Evolutionary conservation across 371 early-diverging fungal genomes (phyloP).

Genomic region (Mucor plumbeus): DNA sequence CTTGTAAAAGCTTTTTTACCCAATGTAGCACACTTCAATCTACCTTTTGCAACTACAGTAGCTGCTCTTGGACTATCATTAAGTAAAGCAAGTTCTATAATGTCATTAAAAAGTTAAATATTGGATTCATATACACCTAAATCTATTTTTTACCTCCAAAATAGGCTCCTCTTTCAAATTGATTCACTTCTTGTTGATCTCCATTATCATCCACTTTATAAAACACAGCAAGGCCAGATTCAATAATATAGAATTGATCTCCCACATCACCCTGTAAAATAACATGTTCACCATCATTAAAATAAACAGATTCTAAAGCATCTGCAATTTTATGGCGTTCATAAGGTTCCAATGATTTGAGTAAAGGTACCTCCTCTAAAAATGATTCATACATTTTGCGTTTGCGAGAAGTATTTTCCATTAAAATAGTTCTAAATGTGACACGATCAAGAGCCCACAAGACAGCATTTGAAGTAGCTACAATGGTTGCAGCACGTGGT

Average conservation of each 20-base stretch:
- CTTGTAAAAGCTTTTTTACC: constrained; percentile 91
- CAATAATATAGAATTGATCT: constrained; percentile 76
- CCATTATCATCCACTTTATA: constrained; percentile 62
- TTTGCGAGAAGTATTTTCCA: constrained; percentile 76
- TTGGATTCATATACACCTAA: background rate
- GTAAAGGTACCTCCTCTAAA: constrained; percentile 71
- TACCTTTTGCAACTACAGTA: constrained; percentile 82
- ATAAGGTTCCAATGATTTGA: constrained; percentile 68
- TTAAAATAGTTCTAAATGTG: constrained; percentile 79
- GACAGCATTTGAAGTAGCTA: constrained; percentile 64
- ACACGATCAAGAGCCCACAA: constrained; percentile 87
- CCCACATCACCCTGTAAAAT: constrained; percentile 75
- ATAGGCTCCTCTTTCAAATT: constrained; percentile 87
- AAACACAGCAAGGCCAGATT: constrained; percentile 79
- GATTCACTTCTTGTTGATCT: constrained; percentile 76
- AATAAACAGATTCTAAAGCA: constrained; percentile 74
- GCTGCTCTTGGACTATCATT: constrained; percentile 89
- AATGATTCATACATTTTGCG: constrained; percentile 79
- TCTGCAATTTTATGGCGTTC: constrained; percentile 86
- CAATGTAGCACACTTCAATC: constrained; percentile 88
- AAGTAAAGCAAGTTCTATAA: constrained; percentile 83
- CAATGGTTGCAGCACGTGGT: constrained; percentile 87
- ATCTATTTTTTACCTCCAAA: constrained; percentile 83
- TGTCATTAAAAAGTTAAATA: background rate
- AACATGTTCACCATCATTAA: constrained; percentile 68